phyloP scores from a whole-genome alignment of 2,329 filamentous ascomycete species.

The Microascus cirrosus region DNA sequence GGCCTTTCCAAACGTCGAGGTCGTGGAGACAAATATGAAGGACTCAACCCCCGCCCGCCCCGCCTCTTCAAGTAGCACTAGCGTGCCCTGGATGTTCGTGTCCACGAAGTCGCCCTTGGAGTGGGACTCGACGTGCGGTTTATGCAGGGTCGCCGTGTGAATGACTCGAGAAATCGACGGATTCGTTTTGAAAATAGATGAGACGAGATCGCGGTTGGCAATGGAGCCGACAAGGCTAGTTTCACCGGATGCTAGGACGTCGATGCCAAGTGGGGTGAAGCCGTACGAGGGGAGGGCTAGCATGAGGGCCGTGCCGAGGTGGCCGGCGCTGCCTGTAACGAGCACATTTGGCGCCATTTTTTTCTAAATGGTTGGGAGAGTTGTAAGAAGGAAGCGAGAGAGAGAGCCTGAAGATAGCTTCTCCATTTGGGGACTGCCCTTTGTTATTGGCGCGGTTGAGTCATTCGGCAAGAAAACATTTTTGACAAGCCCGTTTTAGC shows the following conservation, averaged over 20 bases:
- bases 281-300: slow-evolving; percentile 25
- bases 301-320: slow-evolving; percentile 34
- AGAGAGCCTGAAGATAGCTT: background rate
- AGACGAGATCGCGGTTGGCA: slow-evolving; percentile 21
- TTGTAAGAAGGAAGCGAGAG: too few species aligned
- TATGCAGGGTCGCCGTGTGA: slow-evolving; percentile 34
- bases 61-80: slow-evolving; percentile 27
- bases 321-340: slow-evolving; percentile 33
- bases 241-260: slow-evolving; percentile 23
- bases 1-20: slow-evolving; percentile 30
- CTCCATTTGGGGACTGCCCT: background rate
- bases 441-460: too few species aligned
- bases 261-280: slow-evolving; percentile 28
- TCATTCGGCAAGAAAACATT: too few species aligned
- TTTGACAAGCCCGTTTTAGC: too few species aligned
- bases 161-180: slow-evolving; percentile 25
- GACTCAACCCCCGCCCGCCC: slow-evolving; percentile 18
- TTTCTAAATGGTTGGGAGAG: background rate
- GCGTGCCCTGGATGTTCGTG: slow-evolving; percentile 31
- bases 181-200: slow-evolving; percentile 17
- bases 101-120: slow-evolving; percentile 29
- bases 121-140: slow-evolving; percentile 33
- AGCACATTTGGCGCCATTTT: slow-evolving; percentile 19
- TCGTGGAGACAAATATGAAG: slow-evolving; percentile 34
- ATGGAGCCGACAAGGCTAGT: slow-evolving; percentile 27